These are phyloP conservation scores for Colletotrichum falcatum DNA, from an alignment of 2,329 filamentous ascomycete species.

Conservation along the genomic window DNA sequence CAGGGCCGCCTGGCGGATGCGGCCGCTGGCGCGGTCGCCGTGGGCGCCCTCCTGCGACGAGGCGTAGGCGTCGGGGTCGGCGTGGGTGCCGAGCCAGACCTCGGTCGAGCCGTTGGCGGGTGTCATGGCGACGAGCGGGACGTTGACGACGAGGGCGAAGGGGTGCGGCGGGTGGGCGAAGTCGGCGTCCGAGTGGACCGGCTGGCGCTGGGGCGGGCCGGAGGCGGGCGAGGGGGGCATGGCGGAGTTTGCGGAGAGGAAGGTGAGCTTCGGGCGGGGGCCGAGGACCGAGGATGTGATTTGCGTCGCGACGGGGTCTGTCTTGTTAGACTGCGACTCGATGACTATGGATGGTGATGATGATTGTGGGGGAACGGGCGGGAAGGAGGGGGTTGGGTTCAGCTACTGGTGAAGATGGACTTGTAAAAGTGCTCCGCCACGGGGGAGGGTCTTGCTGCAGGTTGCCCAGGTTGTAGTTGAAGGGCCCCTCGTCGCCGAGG, in stretches of 20 bases:
- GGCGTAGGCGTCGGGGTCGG: slow-evolving; percentile 43
- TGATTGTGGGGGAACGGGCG: not conserved
- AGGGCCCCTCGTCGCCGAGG: slow-evolving; percentile 65
- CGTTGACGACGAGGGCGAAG: slow-evolving; percentile 67
- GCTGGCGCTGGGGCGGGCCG: slow-evolving; percentile 58
- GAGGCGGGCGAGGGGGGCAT: slow-evolving; percentile 63
- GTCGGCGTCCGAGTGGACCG: slow-evolving; percentile 70
- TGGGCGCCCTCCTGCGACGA: slow-evolving; percentile 61
- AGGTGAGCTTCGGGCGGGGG: slow-evolving; percentile 66
- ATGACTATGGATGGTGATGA: not conserved
- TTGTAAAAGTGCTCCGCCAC: slow-evolving; percentile 60
- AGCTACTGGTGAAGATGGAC: slow-evolving; percentile 65
- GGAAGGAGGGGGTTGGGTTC: not conserved
- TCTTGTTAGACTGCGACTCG: not conserved
- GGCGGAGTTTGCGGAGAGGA: slow-evolving; percentile 69
- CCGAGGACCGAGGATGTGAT: slow-evolving; percentile 67
- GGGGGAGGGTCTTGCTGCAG: slow-evolving; percentile 71
- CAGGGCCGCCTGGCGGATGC: slow-evolving; percentile 58
- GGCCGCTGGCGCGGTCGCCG: slow-evolving; percentile 64
- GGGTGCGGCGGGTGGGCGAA: slow-evolving; percentile 66
- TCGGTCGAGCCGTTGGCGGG: slow-evolving; percentile 68
- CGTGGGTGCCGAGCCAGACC: slow-evolving; percentile 70
- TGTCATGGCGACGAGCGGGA: slow-evolving; percentile 63
- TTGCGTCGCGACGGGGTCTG: slow-evolving; percentile 67
- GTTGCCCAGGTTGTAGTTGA: slow-evolving; percentile 73